Evolutionary conservation across 2,329 filamentous ascomycete species (phyloP), one percentile per base, ranked within the genome.

Genomic region (Xylariaceae sp.): DNA sequence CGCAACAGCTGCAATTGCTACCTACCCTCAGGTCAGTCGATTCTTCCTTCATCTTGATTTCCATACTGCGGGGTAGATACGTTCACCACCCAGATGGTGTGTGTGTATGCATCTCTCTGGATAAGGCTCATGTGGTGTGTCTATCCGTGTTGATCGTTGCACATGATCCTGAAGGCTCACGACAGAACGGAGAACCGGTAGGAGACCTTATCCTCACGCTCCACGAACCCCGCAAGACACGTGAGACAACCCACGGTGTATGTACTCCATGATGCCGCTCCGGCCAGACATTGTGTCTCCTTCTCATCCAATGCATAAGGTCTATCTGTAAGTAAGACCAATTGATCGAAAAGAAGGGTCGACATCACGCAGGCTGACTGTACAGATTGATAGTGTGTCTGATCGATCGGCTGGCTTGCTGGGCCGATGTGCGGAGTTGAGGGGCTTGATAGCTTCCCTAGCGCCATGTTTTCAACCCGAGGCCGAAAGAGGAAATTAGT

Each of bases 401-500:
- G 42, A 45, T 45, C 42, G 42, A 45, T 15, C 42, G 49, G 34
- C 13, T 9, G 17, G 34, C 51, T 50, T 17, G 18, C 48, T 50
- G 49, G 53, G 55, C 56, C 61, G 62, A 64, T 58, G 47, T 58
- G 52, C 59, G 62, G 59, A 62, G 58, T 55, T 58, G 63, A 64
- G 63, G 59, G 59, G 62, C 56, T 61, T 51, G 55, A 18, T 18
- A 30, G 3, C 30, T 34, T 34, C 34, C 47, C 45, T 47, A 54
- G 13, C 42, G 9, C n/a, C 42, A 9, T 45, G 42, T 45, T n/a
- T 45, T 45, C 13, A 6, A n/a, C 10, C 42, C 42, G 18, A 7
- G 6, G 47, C 48, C 63, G 4, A 60, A 64, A 64, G 51, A 10
- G 63, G 63, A 61, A 64, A 53, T 61, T 63, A 65, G 64, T 65